Evolutionary conservation across 768 basidiomycete species (phyloP), one percentile per base, ranked within the genome.

Genomic region (Kwoniella newhampshirensis): DNA sequence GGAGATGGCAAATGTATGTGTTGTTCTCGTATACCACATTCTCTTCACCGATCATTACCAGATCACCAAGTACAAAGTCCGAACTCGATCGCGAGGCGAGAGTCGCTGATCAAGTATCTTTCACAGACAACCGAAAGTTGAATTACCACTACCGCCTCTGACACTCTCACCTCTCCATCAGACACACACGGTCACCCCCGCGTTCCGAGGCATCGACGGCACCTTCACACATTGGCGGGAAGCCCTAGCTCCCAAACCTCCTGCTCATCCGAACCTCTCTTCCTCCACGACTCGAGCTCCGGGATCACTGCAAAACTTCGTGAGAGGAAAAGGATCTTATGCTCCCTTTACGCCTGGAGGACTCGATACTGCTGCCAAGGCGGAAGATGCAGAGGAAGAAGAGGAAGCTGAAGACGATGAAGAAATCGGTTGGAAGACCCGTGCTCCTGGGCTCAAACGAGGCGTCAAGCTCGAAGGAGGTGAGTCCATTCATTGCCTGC

Each of bases 301-400:
- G 7, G 90, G 85, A 13, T 82, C 87, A 0, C 81, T 81, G 55
- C 81, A 83, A 51, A 86, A 83, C 53, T 98, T 98, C 76, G 92
- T 98, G 18, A 81, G 93, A 55, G 96, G 96, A 42, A 96, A 94
- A 77, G 88, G 91, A 20, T 87, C 88, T 41, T 85, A 93, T 77
- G 84, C 93, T 8, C 96, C 96, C 1, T 98, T 98, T 77, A 83
- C 86, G 78, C 96, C 96, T 5, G 96, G 96, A 43, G 96, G 96
- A 2, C 79, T 98, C 9, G 91, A 90, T 40, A 86, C 86, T 63
- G 79, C 81, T 17, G 62, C 74, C 12, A 57, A 63, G 30, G 53
- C 56, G 7, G 37, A 36, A 45, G 46, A 32, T 21, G 59, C 30
- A 7, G 36, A 54, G 17, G 66, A 78, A 27, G 78, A 80, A 37